Conservation (phyloP, 2,329 filamentous ascomycete species). For the Sporothrix euskadiensis region DNA sequence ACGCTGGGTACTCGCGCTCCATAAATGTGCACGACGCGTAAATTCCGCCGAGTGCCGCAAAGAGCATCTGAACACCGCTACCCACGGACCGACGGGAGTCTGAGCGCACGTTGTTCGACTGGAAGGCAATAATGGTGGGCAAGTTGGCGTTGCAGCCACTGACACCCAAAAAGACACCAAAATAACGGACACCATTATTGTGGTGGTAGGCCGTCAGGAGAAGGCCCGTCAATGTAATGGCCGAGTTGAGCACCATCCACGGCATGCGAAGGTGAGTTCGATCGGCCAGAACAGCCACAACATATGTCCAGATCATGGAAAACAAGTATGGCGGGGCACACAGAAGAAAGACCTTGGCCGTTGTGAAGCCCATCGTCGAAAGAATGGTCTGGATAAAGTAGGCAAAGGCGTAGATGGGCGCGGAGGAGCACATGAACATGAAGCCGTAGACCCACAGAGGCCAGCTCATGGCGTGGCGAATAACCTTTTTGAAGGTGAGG, state of each 20-base stretch:
- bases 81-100: conserved; percentile 35
- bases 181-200: conserved; percentile 59
- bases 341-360: conserved; percentile 39
- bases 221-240: conserved; percentile 56
- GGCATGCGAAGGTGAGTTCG: conserved; percentile 25
- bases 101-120: conserved; percentile 77
- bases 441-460: conserved; percentile 64
- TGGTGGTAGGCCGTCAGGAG: conserved; percentile 66
- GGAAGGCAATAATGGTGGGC: conserved; percentile 72
- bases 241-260: conserved; percentile 7
- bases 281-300: conserved; percentile 40
- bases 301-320: conserved; percentile 39
- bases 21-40: conserved; percentile 67
- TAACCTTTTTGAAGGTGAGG: conserved; percentile 52
- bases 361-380: conserved; percentile 35
- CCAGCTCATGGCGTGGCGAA: conserved; percentile 50
- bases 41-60: conserved; percentile 50
- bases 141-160: conserved; percentile 76
- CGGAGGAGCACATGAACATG: conserved; percentile 66
- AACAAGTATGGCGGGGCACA: conserved; percentile 43
- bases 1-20: conserved; percentile 55
- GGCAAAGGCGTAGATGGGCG: conserved; percentile 71
- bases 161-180: conserved; percentile 72
- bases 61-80: conserved; percentile 39
- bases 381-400: conserved; percentile 81